A percentile compares a stretch with the other conserved stretches of the same genome.
These are phyloP conservation scores for Helianthus tuberosus DNA, from an alignment of 129 eudicot genomes.

Conservation along the genomic window DNA sequence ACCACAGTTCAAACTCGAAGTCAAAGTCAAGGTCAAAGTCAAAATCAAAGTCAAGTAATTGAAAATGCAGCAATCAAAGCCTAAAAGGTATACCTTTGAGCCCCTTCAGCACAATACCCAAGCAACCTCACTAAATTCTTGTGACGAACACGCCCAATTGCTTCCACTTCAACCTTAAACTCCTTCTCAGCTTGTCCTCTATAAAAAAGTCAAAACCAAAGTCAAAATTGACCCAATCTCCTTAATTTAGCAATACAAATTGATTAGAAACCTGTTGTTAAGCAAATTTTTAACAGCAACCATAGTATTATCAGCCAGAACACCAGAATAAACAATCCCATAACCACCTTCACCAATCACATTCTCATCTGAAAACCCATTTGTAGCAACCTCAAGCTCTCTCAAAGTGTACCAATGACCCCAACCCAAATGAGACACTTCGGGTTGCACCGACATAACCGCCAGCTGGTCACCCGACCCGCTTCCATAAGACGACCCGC, in stretches of 20 bases:
- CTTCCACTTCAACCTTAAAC: slow-evolving; percentile 96
- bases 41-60: not conserved
- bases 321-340: slow-evolving; percentile 84
- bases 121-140: slow-evolving; percentile 91
- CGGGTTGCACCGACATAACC: slow-evolving; percentile 51
- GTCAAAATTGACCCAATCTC: slow-evolving; percentile 9
- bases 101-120: slow-evolving; percentile 97
- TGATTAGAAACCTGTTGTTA: slow-evolving; percentile 60
- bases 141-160: slow-evolving; percentile 92
- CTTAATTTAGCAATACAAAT: not conserved
- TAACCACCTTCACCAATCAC: slow-evolving; percentile 95
- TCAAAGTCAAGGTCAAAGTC: not conserved
- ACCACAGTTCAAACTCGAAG: slow-evolving; percentile 4
- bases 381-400: slow-evolving; percentile 72
- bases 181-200: slow-evolving; percentile 97
- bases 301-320: slow-evolving; percentile 50
- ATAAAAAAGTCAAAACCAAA: not conserved
- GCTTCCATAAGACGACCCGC: slow-evolving; percentile 41
- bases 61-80: slow-evolving; percentile 8
- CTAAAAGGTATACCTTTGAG: slow-evolving; percentile 60
- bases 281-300: slow-evolving; percentile 91
- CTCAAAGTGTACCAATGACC: slow-evolving; percentile 92
- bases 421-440: slow-evolving; percentile 94
- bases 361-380: slow-evolving; percentile 75
- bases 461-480: slow-evolving; percentile 50